phyloP scores from a whole-genome alignment of 1,284 basidiomycete species.

The Hemileia vastatrix region DNA sequence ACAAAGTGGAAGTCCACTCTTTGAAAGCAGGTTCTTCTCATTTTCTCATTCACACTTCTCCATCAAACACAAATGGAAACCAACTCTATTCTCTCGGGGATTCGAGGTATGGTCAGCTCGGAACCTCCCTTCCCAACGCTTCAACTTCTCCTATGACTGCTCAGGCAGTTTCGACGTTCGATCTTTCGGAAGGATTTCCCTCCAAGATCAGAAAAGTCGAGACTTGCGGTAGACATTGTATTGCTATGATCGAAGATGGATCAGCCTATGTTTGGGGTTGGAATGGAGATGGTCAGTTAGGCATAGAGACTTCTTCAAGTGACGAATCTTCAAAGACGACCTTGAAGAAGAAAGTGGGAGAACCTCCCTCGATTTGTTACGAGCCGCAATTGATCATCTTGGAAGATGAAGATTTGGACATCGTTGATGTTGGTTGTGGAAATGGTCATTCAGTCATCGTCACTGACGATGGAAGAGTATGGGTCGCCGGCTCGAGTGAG shows the following conservation, averaged over 20 bases:
- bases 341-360: too few species aligned
- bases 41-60: neutral
- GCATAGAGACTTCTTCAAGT: neutral
- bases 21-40: too few species aligned
- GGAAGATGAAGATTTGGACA: neutral
- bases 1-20: too few species aligned
- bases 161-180: neutral
- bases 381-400: neutral
- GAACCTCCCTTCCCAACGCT: neutral
- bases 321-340: too few species aligned
- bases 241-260: neutral
- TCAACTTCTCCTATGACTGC: neutral
- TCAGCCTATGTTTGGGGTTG: neutral
- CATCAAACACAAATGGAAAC: neutral
- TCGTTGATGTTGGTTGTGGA: neutral
- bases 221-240: neutral
- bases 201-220: neutral
- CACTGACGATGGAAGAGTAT: neutral
- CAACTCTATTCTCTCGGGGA: neutral
- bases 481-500: neutral
- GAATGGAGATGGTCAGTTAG: neutral
- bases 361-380: too few species aligned
- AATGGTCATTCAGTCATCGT: neutral
- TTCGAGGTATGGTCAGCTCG: neutral
- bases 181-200: neutral